phyloP scores from a whole-genome alignment of 2,329 filamentous ascomycete genomes.

The Ilyonectria destructans region DNA sequence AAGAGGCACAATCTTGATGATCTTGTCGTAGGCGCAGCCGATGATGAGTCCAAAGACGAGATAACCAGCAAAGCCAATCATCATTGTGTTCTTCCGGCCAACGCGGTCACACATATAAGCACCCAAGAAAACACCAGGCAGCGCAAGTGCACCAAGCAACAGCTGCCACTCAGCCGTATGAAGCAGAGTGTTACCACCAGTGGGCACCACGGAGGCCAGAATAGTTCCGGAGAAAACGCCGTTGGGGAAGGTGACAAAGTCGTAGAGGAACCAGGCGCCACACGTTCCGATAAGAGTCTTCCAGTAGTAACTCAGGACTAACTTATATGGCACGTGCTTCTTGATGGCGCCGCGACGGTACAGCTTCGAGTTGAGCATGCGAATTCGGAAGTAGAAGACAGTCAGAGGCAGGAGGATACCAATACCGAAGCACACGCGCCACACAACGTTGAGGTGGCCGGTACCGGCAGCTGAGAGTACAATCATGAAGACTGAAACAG shows the following conservation, averaged over 20 bases:
- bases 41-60: conserved; percentile 68
- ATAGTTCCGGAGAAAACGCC: conserved; percentile 64
- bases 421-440: conserved; percentile 66
- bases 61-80: conserved; percentile 66
- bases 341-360: conserved; percentile 70
- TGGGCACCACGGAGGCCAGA: conserved; percentile 56
- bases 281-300: conserved; percentile 67
- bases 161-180: conserved; percentile 66
- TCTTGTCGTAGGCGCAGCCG: conserved; percentile 63
- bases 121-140: conserved; percentile 67
- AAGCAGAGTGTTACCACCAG: conserved; percentile 55
- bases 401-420: conserved; percentile 66
- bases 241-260: conserved; percentile 65
- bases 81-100: conserved; percentile 67
- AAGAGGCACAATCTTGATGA: conserved; percentile 64
- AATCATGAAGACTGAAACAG: conserved; percentile 63
- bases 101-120: conserved; percentile 64
- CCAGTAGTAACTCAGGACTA: conserved; percentile 70
- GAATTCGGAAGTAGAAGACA: conserved; percentile 71
- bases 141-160: conserved; percentile 60
- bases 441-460: conserved; percentile 59
- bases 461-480: conserved; percentile 58
- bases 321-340: conserved; percentile 63
- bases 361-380: conserved; percentile 67
- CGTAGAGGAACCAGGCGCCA: conserved; percentile 71